These are phyloP conservation scores for Sarocladium oryzae DNA, from an alignment of 2,329 filamentous ascomycete genomes.

Conservation along the genomic window DNA sequence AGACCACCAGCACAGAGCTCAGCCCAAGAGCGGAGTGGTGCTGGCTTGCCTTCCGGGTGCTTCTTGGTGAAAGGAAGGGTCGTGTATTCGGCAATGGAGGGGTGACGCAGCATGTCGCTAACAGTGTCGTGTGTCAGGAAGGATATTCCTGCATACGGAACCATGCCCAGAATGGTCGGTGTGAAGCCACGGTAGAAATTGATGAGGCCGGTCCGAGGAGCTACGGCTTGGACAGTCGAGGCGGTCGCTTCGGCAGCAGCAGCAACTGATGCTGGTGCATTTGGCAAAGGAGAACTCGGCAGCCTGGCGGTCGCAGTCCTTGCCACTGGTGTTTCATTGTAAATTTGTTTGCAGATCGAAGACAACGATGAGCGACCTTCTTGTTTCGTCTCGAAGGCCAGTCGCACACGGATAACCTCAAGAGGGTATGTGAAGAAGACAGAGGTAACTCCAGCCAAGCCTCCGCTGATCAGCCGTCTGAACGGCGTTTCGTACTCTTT, in stretches of 20 bases:
- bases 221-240: conserved; percentile 36
- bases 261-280: conserved; percentile 21
- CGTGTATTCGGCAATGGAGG: conserved; percentile 63
- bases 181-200: conserved; percentile 97
- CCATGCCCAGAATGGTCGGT: conserved; percentile 86
- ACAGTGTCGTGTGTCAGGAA: conserved; percentile 93
- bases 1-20: conserved; percentile 79
- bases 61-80: conserved; percentile 59
- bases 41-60: conserved; percentile 52
- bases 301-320: conserved; percentile 23
- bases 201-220: conserved; percentile 60
- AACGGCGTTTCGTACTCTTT: conserved; percentile 72
- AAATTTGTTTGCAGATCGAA: conserved; percentile 81
- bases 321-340: conserved; percentile 60
- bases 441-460: conserved; percentile 75
- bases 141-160: conserved; percentile 91
- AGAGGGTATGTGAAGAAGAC: conserved; percentile 96
- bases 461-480: conserved; percentile 68
- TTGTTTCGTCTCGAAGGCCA: conserved; percentile 88
- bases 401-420: conserved; percentile 83
- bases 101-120: conserved; percentile 73
- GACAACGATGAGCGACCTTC: conserved; percentile 62
- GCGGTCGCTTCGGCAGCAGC: conserved; percentile 36
- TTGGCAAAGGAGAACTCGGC: conserved; percentile 23
- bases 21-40: conserved; percentile 75